Conservation (phyloP, 805 yeast genomes). For the Metschnikowia arizonensis region DNA sequence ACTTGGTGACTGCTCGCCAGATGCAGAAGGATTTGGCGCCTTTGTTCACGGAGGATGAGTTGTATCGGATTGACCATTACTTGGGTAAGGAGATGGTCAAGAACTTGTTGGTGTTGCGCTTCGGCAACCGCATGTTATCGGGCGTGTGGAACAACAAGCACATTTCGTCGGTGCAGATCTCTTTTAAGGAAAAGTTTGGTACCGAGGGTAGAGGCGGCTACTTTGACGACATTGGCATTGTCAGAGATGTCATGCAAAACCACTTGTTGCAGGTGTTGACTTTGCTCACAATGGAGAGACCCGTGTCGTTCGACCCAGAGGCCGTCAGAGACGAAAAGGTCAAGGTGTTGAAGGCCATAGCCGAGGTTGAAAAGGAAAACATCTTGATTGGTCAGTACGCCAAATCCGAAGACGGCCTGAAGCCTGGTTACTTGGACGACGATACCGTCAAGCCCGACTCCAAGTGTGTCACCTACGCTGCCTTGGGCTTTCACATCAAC, state of each 20-base stretch:
- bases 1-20: slow-evolving; percentile 70
- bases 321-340: slow-evolving; percentile 95
- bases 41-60: slow-evolving; percentile 82
- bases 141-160: slow-evolving; percentile 87
- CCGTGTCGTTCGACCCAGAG: slow-evolving; percentile 86
- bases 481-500: slow-evolving; percentile 68
- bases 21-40: slow-evolving; percentile 79
- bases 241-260: slow-evolving; percentile 98
- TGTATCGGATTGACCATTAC: slow-evolving; percentile 95
- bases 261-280: slow-evolving; percentile 92
- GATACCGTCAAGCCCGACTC: slow-evolving; percentile 79
- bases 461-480: slow-evolving; percentile 90
- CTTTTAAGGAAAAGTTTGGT: slow-evolving; percentile 97
- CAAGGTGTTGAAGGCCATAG: slow-evolving; percentile 78
- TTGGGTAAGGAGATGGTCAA: slow-evolving; percentile 98
- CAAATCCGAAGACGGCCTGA: slow-evolving; percentile 77
- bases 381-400: slow-evolving; percentile 85
- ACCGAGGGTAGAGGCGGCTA: slow-evolving; percentile 99
- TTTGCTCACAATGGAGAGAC: slow-evolving; percentile 91
- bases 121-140: slow-evolving; percentile 81
- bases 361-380: slow-evolving; percentile 60
- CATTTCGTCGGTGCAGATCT: slow-evolving; percentile 76
- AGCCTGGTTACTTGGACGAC: slow-evolving; percentile 91
- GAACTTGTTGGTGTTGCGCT: slow-evolving; percentile 82
- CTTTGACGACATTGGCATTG: slow-evolving; percentile 91